Percentiles rank a stretch among this genome's conserved stretches.
Evolutionary conservation across 1,284 basidiomycete genomes (phyloP).

Genomic region (Flammula alnicola): DNA sequence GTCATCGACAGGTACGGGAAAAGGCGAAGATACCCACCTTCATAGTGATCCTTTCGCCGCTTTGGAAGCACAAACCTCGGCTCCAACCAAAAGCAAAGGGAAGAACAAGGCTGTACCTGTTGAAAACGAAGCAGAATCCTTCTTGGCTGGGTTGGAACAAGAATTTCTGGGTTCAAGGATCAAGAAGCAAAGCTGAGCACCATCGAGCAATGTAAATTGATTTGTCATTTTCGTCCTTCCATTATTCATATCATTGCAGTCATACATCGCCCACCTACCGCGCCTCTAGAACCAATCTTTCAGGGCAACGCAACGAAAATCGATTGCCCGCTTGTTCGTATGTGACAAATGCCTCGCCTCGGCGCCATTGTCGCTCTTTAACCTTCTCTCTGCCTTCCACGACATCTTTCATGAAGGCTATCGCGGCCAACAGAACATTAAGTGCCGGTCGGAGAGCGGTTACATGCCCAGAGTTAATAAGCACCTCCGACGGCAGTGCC

Average conservation of each 20-base stretch:
- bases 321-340: slow-evolving; percentile 47
- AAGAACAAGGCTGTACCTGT: slow-evolving; percentile 33
- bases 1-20: slow-evolving; percentile 19
- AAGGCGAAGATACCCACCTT: neutral
- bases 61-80: slow-evolving; percentile 44
- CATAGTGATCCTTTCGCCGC: slow-evolving; percentile 52
- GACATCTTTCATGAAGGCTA: slow-evolving; percentile 51
- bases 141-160: slow-evolving; percentile 63
- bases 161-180: slow-evolving; percentile 40
- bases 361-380: slow-evolving; percentile 34
- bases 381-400: slow-evolving; percentile 46
- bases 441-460: slow-evolving; percentile 48
- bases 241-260: neutral
- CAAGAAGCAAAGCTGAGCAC: slow-evolving; percentile 16
- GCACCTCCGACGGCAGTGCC: slow-evolving; percentile 28
- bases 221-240: neutral
- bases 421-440: slow-evolving; percentile 46
- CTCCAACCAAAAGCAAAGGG: slow-evolving; percentile 15
- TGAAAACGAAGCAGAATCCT: slow-evolving; percentile 57
- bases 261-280: slow-evolving; percentile 2
- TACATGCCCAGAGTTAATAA: slow-evolving; percentile 53
- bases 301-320: slow-evolving; percentile 55
- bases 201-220: neutral
- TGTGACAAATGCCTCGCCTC: slow-evolving; percentile 45
- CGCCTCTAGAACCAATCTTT: slow-evolving; percentile 48